A percentile compares a stretch with the other conserved stretches of the same genome.
phyloP scores from a whole-genome alignment of 2,329 filamentous ascomycete species.

The Stylonectria norvegica region DNA sequence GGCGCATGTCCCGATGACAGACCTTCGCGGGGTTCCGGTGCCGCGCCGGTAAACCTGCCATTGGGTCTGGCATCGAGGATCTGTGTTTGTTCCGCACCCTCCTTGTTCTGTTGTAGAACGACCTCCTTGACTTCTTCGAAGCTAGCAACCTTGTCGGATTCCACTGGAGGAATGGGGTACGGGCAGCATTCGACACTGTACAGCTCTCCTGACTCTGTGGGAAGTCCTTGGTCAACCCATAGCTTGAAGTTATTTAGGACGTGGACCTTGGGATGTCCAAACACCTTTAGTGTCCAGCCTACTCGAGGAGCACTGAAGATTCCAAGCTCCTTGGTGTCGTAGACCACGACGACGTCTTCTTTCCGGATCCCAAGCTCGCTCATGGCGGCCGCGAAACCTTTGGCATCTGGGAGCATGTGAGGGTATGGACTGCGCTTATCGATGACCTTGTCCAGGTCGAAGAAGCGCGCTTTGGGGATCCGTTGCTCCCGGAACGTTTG shows the following conservation, averaged over 20 bases:
- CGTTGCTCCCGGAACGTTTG: conserved; percentile 77
- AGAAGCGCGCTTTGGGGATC: conserved; percentile 89
- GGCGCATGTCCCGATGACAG: conserved; percentile 91
- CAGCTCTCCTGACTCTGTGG: conserved; percentile 75
- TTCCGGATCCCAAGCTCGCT: conserved; percentile 78
- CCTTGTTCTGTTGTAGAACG: conserved; percentile 72
- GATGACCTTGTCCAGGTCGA: conserved; percentile 89
- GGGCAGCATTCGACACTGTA: conserved; percentile 63
- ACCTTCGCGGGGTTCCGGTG: conserved; percentile 81
- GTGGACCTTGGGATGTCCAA: conserved; percentile 86
- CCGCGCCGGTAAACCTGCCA: conserved; percentile 77
- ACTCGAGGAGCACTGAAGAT: conserved; percentile 94
- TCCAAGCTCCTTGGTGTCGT: conserved; percentile 85
- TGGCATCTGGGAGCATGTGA: conserved; percentile 87
- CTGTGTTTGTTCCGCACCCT: conserved; percentile 78
- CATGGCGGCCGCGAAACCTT: conserved; percentile 84
- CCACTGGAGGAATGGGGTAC: conserved; percentile 62
- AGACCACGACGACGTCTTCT: conserved; percentile 90
- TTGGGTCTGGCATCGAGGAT: conserved; percentile 81
- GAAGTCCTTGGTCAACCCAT: conserved; percentile 83
- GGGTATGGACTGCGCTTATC: conserved; percentile 87
- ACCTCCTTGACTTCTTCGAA: conserved; percentile 83
- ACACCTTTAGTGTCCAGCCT: conserved; percentile 87
- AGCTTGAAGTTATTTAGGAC: conserved; percentile 91
- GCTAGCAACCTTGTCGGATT: conserved; percentile 63